These are phyloP conservation scores for Amanita brunnescens DNA, from an alignment of 768 basidiomycete species.

Conservation along the genomic window DNA sequence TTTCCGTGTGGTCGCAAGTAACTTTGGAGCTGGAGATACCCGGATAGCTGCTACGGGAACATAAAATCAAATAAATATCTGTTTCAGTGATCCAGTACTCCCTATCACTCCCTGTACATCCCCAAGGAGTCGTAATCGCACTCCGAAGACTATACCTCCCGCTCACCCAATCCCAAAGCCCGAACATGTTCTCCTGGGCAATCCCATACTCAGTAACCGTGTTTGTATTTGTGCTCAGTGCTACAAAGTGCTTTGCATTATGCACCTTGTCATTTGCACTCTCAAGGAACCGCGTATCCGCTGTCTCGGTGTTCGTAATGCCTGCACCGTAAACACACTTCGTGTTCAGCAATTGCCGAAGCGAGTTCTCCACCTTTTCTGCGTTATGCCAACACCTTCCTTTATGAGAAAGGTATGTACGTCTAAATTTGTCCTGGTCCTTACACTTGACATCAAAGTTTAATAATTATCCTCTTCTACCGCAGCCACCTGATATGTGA, in stretches of 20 bases:
- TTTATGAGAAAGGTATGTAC: too few relatives aligned
- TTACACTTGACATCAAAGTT: too few relatives aligned
- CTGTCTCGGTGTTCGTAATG: conserved; percentile 98
- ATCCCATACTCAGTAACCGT: conserved; percentile 46
- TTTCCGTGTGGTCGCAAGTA: background rate
- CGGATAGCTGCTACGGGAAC: background rate
- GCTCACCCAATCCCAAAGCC: conserved; percentile 99
- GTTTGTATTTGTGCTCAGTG: conserved; percentile 91
- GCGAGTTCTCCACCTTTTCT: too few relatives aligned
- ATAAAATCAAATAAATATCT: background rate
- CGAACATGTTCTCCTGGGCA: conserved; percentile 62
- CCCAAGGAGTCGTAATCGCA: background rate
- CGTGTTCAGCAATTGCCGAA: too few relatives aligned
- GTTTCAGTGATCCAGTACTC: background rate
- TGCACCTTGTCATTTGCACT: conserved; percentile 80
- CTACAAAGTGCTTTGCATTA: conserved; percentile 98
- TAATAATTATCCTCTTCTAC: too few relatives aligned
- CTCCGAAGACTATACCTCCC: conserved; percentile 98
- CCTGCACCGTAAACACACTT: conserved; percentile 98
- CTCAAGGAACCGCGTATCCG: conserved; percentile 88
- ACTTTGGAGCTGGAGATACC: background rate
- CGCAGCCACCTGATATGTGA: too few relatives aligned
- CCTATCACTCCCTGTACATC: background rate
- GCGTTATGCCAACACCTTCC: too few relatives aligned
- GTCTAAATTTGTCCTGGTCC: too few relatives aligned